phyloP scores from a whole-genome alignment of 1,284 basidiomycete species.

The Erythrobasidium hasegawianum region DNA sequence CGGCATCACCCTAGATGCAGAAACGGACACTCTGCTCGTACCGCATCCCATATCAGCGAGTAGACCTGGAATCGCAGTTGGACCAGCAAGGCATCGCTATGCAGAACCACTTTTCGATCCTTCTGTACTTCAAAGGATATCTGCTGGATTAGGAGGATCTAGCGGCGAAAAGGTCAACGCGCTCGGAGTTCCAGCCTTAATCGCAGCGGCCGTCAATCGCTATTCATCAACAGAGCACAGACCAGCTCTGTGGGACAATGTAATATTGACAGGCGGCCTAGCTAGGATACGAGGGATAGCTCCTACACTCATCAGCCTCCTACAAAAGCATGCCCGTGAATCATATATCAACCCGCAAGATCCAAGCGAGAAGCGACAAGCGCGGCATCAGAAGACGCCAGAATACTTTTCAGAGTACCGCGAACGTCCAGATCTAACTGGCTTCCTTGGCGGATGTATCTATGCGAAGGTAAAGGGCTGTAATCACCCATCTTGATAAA shows the following conservation, averaged over 20 bases:
- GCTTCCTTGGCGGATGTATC: slow-evolving; percentile 81
- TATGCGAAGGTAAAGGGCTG: slow-evolving; percentile 68
- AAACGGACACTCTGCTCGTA: slow-evolving; percentile 68
- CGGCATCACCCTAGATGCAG: slow-evolving; percentile 49
- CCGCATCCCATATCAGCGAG: slow-evolving; percentile 73
- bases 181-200: slow-evolving; percentile 42
- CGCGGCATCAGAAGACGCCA: slow-evolving; percentile 69
- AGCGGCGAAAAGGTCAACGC: slow-evolving; percentile 14
- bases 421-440: slow-evolving; percentile 72
- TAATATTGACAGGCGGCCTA: slow-evolving; percentile 79
- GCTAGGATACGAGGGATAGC: slow-evolving; percentile 64
- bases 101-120: slow-evolving; percentile 86
- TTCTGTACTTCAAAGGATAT: slow-evolving; percentile 50
- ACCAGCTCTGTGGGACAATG: slow-evolving; percentile 69
- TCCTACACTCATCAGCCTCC: neutral
- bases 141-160: slow-evolving; percentile 44
- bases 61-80: slow-evolving; percentile 71
- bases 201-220: slow-evolving; percentile 54
- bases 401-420: slow-evolving; percentile 91
- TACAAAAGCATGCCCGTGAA: slow-evolving; percentile 22
- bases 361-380: slow-evolving; percentile 40
- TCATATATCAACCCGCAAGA: slow-evolving; percentile 5
- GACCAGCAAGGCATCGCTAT: slow-evolving; percentile 81
- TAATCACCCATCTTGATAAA: neutral
- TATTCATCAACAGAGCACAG: slow-evolving; percentile 54